A percentile compares a stretch with the other conserved stretches of the same genome.
These are phyloP conservation scores for Blastocystis sp. DNA, from an alignment of 352 stramenopile species.

Conservation along the genomic window DNA sequence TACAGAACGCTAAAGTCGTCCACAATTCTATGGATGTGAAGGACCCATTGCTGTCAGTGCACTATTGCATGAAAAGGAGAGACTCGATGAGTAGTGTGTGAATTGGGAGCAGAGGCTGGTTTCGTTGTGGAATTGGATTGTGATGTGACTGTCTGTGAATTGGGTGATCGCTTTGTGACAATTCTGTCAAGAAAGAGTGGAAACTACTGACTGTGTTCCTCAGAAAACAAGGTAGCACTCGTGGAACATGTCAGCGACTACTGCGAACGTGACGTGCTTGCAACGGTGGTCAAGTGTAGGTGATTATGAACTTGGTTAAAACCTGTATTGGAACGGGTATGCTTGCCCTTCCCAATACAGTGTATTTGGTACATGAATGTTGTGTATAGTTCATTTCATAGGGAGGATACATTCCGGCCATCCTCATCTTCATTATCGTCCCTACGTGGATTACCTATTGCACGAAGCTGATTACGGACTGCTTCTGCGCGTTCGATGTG, in stretches of 20 bases:
- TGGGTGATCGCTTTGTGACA: no score
- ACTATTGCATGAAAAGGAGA: not conserved
- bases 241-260: conserved; percentile 50
- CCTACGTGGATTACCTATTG: conserved; percentile 64
- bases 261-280: not conserved
- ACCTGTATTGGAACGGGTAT: conserved; percentile 68
- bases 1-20: no score
- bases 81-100: no score
- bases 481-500: conserved; percentile 60
- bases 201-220: not conserved
- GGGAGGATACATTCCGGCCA: conserved; percentile 52
- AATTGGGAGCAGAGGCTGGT: no score
- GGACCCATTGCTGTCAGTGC: not conserved
- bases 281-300: not conserved
- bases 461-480: conserved; percentile 59
- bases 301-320: conserved; percentile 68
- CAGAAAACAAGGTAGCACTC: not conserved
- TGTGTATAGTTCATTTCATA: not conserved
- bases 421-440: conserved; percentile 67
- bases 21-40: no score
- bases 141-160: no score
- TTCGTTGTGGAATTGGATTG: no score
- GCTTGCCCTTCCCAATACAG: conserved; percentile 66
- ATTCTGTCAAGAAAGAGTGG: not conserved
- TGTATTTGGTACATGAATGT: not conserved